Evolutionary conservation across 2,329 filamentous ascomycete genomes (phyloP).

Genomic region (Neonectria neomacrospora): DNA sequence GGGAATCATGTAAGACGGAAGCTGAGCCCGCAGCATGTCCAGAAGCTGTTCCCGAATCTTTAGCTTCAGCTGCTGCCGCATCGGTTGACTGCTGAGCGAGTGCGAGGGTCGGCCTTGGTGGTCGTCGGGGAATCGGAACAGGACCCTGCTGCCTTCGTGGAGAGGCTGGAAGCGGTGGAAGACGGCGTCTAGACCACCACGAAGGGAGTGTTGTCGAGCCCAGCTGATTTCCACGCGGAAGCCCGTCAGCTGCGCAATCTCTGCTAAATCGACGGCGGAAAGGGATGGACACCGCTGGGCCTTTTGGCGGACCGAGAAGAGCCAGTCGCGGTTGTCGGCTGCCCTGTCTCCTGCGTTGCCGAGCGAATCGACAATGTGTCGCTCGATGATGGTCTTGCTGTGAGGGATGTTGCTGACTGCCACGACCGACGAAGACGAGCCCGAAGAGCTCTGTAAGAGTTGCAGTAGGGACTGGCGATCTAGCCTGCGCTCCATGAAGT

Average conservation of each 20-base stretch:
- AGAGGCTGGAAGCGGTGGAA: constrained; percentile 50
- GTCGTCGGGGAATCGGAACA: constrained; percentile 43
- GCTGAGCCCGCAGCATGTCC: background rate
- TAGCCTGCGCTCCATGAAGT: constrained; percentile 30
- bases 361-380: constrained; percentile 31
- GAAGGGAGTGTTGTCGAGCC: constrained; percentile 51
- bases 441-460: constrained; percentile 18
- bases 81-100: constrained; percentile 3
- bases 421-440: background rate
- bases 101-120: background rate
- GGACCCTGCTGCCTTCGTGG: constrained; percentile 1
- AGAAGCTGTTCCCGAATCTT: constrained; percentile 2
- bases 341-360: background rate
- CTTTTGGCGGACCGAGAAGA: constrained; percentile 8
- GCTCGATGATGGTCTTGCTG: constrained; percentile 47
- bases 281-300: constrained; percentile 24
- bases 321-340: constrained; percentile 23
- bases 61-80: constrained; percentile 5
- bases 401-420: constrained; percentile 43
- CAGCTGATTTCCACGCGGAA: constrained; percentile 59
- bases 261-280: constrained; percentile 32
- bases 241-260: constrained; percentile 48
- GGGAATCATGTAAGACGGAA: constrained; percentile 46
- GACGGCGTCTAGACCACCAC: constrained; percentile 43
- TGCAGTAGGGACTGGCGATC: constrained; percentile 20